Evolutionary conservation across 2,329 filamentous ascomycete species (phyloP), one percentile per base, ranked within the genome.

Genomic region (Penicillium verrucosum): DNA sequence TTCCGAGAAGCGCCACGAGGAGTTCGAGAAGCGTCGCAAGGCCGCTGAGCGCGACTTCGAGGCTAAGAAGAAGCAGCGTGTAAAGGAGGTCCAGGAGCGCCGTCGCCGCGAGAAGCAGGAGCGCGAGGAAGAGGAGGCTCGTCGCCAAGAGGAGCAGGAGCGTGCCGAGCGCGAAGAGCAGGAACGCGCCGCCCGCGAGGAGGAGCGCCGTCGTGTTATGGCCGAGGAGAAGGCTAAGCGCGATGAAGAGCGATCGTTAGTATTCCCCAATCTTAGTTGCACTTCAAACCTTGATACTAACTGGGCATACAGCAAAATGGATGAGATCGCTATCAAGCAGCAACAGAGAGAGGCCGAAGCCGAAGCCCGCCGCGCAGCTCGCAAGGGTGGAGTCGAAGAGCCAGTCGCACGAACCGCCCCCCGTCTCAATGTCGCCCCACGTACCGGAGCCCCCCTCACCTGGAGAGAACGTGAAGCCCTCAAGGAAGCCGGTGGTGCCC

Each of bases 11-110:
- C 90, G 93, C 67, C 90, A 91, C 71, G 89, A 96, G 67, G 92
- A 97, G 76, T 99, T 97, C 66, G 94, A 97, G 82, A 93, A 89
- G 80, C 89, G 92, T 63, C 90, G 90, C 71, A 92, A 89, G 74
- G 88, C 90, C 69, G 94, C 94, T 32, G 92, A 97, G 81, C 87
- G 89, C 63, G 94, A 99, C 73, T 84, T 97, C 57, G 90, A 97
- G 80, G 89, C 89, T 76, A 91, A 95, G 80, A 96, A 97, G 77
- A 85, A 88, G 38, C 84, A 86, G 63, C 90, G 94, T 69, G 87
- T 92, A 78, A 93, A 91, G 82, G 92, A 97, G 74, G 86, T 89
- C 70, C 88, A 89, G 67, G 93, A 97, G 71, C 85, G 86, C 65
- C 88, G 88, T 74, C 83, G 90, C 54, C 86, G 89, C 55, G 92